Percentiles rank a stretch among this genome's conserved stretches.
phyloP scores from a whole-genome alignment of 2,329 filamentous ascomycete species.

The Verruconis gallopava region DNA sequence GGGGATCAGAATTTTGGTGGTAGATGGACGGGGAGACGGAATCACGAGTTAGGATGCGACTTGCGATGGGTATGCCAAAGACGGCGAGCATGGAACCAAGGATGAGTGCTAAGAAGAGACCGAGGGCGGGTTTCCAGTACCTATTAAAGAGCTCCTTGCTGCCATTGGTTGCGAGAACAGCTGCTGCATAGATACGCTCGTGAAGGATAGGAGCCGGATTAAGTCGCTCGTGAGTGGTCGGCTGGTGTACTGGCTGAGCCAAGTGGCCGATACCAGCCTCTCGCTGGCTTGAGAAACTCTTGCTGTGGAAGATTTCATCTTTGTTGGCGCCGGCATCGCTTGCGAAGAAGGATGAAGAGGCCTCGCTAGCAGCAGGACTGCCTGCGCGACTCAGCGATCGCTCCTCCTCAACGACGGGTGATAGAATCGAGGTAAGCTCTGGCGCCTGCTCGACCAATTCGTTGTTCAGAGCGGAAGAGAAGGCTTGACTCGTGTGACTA shows the following conservation, averaged over 20 bases:
- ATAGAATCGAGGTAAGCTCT: background rate
- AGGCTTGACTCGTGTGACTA: background rate
- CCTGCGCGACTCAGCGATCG: background rate
- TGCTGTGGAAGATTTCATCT: background rate
- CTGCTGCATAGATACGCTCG: background rate
- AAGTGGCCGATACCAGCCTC: background rate
- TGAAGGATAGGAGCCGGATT: background rate
- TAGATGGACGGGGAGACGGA: background rate
- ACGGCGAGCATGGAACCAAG: background rate
- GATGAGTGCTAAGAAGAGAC: background rate
- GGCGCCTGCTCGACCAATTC: background rate
- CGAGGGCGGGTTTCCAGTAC: background rate
- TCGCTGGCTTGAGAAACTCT: slow-evolving; percentile 3
- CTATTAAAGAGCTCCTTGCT: background rate
- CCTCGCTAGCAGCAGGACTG: background rate
- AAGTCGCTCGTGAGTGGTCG: background rate
- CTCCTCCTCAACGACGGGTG: background rate
- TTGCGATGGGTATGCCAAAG: background rate
- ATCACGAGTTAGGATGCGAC: background rate
- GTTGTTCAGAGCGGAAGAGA: background rate
- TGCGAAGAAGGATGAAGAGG: background rate
- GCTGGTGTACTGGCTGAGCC: background rate
- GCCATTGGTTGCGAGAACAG: background rate
- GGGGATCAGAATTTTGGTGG: background rate
- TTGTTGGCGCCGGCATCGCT: background rate